Evolutionary conservation across 2,329 filamentous ascomycete species (phyloP), one percentile per base, ranked within the genome.

Genomic region (Xylaria sp.): DNA sequence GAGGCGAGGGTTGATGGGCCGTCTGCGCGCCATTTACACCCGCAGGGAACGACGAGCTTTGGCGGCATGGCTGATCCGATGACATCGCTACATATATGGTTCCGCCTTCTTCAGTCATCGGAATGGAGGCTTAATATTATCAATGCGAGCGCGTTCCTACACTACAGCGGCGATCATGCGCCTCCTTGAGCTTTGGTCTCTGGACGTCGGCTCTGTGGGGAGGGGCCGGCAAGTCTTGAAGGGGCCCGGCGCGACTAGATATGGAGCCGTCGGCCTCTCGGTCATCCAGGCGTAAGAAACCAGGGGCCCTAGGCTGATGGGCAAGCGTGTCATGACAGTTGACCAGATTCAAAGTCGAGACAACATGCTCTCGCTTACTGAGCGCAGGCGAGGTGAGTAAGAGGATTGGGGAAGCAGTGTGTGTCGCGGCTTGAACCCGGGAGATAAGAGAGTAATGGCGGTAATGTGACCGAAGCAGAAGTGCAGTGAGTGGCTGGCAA

Each of bases 51-150:
- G 77, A 78, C 66, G 81, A 78, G 73, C 70, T 74, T 70, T 78
- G 77, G 69, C 76, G 70, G 62, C 75, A 73, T 73, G 76, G 72
- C 71, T 80, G 78, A 75, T 75, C 77, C 68, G 78, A 77, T 78
- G 82, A 81, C 83, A 84, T 84, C 75, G 79, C 78, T 78, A 74
- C 73, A 74, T 67, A 66, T 39, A 70, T 69, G 41, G 60, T 71
- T 74, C 75, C 65, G 39, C 63, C 65, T 23, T 71, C 59, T 66
- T 69, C 60, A 46, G 56, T 66, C 63, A 71, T 69, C 55, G 63
- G 56, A 20, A 57, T 39, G 20, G 39, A 54, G 51, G 51, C 56
- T 56, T 58, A 56, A 52, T 23, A 20, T 32, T 65, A 48, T 52
- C n/a, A 46, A 52, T 59, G 57, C 32, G 57, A 56, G 55, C 63